phyloP scores from a whole-genome alignment of 768 basidiomycete genomes.

The Trametes punicea region DNA sequence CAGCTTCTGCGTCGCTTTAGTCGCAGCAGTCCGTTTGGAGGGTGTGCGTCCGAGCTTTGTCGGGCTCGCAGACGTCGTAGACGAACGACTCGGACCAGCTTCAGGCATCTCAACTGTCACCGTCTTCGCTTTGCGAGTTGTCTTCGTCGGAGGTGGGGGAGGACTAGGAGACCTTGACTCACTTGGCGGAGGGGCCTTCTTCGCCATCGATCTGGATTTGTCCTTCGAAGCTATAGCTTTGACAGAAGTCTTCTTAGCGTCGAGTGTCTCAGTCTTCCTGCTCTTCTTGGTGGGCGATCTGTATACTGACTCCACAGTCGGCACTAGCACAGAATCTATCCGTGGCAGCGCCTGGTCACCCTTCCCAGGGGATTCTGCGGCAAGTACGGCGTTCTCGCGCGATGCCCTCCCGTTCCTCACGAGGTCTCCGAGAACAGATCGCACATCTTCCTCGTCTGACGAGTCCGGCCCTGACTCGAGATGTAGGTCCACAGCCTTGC shows the following conservation, averaged over 20 bases:
- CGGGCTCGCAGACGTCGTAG: conserved; percentile 14
- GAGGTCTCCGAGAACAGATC: conserved; percentile 11
- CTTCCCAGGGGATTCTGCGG: neutral
- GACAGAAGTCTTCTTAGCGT: neutral
- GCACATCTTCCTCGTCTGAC: conserved; percentile 12
- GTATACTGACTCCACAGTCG: conserved; percentile 15
- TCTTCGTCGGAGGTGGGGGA: neutral
- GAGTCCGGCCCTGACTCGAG: conserved; percentile 1
- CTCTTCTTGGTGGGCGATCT: conserved; percentile 9
- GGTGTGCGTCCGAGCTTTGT: conserved; percentile 19
- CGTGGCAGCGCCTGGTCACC: neutral
- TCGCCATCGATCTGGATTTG: neutral
- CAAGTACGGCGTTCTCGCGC: neutral
- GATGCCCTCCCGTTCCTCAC: conserved; percentile 4
- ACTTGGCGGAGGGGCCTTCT: conserved; percentile 8
- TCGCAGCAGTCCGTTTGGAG: conserved; percentile 50
- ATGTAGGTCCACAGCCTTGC: neutral
- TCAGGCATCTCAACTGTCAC: conserved; percentile 6
- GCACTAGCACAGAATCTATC: conserved; percentile 16
- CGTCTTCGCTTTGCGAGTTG: neutral
- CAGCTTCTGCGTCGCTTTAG: conserved; percentile 43
- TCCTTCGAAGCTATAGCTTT: neutral
- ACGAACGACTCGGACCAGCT: conserved; percentile 22
- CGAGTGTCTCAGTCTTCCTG: neutral
- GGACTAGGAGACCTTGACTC: conserved; percentile 8